Evolutionary conservation across 768 basidiomycete species (phyloP).

Genomic region (Cyclocybe aegerita): DNA sequence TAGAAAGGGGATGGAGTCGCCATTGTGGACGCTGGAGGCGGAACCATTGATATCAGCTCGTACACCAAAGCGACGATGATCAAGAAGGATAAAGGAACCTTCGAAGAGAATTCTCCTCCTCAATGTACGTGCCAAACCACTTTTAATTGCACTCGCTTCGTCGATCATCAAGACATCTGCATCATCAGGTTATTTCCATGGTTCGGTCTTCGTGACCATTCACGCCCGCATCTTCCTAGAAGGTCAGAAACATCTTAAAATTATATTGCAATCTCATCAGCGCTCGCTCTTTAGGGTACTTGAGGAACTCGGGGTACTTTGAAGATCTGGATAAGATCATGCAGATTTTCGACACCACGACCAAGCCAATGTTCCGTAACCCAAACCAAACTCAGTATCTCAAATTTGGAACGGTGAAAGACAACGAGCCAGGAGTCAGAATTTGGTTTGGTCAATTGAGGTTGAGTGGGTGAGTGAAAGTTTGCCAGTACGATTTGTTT

Average conservation of each 20-base stretch:
- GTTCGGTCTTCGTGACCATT: too few species aligned
- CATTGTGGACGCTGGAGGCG: constrained; percentile 3
- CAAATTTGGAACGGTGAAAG: background rate
- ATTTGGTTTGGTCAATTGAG: constrained; percentile 3
- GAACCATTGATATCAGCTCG: constrained; percentile 6
- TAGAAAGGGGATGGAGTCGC: constrained; percentile 1
- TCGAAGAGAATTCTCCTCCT: constrained; percentile 4
- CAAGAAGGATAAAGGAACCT: background rate
- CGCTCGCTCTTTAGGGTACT: too few species aligned
- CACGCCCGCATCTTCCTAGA: too few species aligned
- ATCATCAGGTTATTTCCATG: too few species aligned
- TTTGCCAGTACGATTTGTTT: too few species aligned
- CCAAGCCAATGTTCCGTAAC: background rate
- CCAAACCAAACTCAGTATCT: background rate
- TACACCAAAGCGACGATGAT: background rate
- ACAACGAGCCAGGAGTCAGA: background rate
- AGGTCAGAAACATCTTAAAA: too few species aligned
- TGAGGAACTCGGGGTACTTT: too few species aligned
- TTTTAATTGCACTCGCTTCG: too few species aligned
- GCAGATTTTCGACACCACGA: background rate
- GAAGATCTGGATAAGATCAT: background rate
- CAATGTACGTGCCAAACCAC: background rate
- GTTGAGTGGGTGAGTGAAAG: background rate
- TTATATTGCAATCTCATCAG: too few species aligned
- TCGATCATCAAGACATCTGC: too few species aligned